Percentiles rank a stretch among this genome's conserved stretches.
Evolutionary conservation across 2,329 filamentous ascomycete genomes (phyloP).

Genomic region (Aspergillus fijiensis): DNA sequence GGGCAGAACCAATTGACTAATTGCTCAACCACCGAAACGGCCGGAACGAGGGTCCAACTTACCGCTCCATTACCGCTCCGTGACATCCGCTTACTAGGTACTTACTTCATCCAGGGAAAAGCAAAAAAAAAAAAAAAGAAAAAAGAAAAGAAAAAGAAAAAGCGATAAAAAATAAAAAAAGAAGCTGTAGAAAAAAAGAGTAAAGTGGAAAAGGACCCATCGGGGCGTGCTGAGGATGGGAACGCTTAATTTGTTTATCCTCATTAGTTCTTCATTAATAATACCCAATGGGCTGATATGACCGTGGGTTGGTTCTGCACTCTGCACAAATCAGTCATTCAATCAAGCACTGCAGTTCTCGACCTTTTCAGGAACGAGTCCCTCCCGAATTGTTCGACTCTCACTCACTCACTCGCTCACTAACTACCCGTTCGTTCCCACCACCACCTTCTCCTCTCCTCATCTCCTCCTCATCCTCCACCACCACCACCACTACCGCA

Average conservation of each 20-base stretch:
- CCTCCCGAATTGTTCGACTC: not conserved
- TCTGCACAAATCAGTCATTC: constrained; percentile 4
- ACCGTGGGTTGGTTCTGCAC: not conserved
- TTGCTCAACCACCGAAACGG: too few relatives aligned
- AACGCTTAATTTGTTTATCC: not conserved
- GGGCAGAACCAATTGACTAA: not conserved
- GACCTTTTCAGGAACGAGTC: not conserved
- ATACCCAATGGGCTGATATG: not conserved
- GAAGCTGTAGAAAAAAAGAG: not conserved
- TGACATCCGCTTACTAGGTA: not conserved
- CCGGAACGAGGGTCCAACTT: not conserved
- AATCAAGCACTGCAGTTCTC: not conserved
- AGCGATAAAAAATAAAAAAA: not conserved
- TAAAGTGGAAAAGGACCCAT: not conserved
- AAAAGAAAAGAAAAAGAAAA: not conserved
- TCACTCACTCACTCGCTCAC: too few relatives aligned
- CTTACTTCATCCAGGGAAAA: not conserved
- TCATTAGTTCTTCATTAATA: constrained; percentile 6
- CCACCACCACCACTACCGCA: too few relatives aligned
- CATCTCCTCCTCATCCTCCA: too few relatives aligned
- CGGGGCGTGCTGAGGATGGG: not conserved
- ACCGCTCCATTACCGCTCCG: not conserved
- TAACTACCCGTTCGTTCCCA: too few relatives aligned
- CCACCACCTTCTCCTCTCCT: too few relatives aligned
- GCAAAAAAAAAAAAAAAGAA: not conserved